phyloP scores from a whole-genome alignment of 1,284 basidiomycete species.

The Fomitiporia mediterranea region DNA sequence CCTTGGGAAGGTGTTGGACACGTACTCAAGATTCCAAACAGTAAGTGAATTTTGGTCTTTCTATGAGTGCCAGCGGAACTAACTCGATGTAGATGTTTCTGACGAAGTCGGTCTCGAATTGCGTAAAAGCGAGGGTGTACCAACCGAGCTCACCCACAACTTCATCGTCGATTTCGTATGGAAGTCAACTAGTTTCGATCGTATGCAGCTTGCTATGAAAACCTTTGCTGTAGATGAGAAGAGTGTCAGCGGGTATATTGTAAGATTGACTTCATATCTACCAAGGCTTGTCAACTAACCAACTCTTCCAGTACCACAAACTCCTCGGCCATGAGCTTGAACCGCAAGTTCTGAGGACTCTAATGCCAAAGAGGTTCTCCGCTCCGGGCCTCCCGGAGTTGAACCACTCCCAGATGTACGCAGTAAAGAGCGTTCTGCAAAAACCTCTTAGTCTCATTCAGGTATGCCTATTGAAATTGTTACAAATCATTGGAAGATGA shows the following conservation, averaged over 20 bases:
- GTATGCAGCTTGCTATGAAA: conserved; percentile 99
- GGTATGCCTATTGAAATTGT: conserved; percentile 29
- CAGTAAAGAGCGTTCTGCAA: conserved; percentile 97
- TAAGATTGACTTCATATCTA: conserved; percentile 49
- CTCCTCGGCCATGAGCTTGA: conserved; percentile 94
- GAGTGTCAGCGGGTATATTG: conserved; percentile 97
- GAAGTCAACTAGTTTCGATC: conserved; percentile 98
- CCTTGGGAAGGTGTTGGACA: conserved; percentile 97
- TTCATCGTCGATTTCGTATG: conserved; percentile 98
- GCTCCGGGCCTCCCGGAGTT: conserved; percentile 97
- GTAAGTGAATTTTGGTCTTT: conserved; percentile 41
- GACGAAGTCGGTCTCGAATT: conserved; percentile 97
- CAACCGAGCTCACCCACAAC: conserved; percentile 90
- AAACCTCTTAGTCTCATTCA: conserved; percentile 98
- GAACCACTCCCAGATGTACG: conserved; percentile 99
- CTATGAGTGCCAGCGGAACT: conserved; percentile 17
- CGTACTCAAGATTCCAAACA: conserved; percentile 99
- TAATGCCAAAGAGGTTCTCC: conserved; percentile 97
- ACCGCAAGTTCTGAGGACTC: conserved; percentile 82
- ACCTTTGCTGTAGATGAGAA: conserved; percentile 99
- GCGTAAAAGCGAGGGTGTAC: conserved; percentile 88
- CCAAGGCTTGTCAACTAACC: too few relatives aligned
- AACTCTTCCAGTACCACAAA: conserved; percentile 82
- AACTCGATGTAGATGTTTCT: conserved; percentile 70
- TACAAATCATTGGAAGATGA: neutral